phyloP scores from a whole-genome alignment of 495 filamentous ascomycete genomes.

The Penicillium crystallinum region DNA sequence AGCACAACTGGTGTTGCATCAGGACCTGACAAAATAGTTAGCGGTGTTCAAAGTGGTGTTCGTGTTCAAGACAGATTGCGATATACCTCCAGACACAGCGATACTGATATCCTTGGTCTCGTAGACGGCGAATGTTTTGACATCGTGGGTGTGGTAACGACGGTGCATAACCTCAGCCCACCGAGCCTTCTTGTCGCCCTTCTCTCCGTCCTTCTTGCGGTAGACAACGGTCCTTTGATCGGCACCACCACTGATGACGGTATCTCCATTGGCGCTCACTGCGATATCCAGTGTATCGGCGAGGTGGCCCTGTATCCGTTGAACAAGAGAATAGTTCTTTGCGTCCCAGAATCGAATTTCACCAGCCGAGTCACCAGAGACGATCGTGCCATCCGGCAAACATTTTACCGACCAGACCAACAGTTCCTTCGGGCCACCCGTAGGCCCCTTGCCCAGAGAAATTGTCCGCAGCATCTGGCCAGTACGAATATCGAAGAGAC shows the following conservation, averaged over 20 bases:
- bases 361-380: slow-evolving; percentile 91
- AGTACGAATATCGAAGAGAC: slow-evolving; percentile 80
- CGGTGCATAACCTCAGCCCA: slow-evolving; percentile 84
- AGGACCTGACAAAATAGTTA: slow-evolving; percentile 53
- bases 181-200: slow-evolving; percentile 51
- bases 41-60: slow-evolving; percentile 8
- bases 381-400: slow-evolving; percentile 78
- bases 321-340: slow-evolving; percentile 78
- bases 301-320: slow-evolving; percentile 77
- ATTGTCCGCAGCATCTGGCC: slow-evolving; percentile 70
- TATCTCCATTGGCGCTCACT: slow-evolving; percentile 70
- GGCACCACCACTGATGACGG: slow-evolving; percentile 86
- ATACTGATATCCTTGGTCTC: slow-evolving; percentile 80
- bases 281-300: slow-evolving; percentile 88
- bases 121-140: slow-evolving; percentile 89
- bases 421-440: slow-evolving; percentile 72
- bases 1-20: slow-evolving; percentile 77
- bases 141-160: slow-evolving; percentile 84
- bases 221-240: slow-evolving; percentile 83
- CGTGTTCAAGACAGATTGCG: not conserved
- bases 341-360: slow-evolving; percentile 92
- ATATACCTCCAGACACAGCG: slow-evolving; percentile 83
- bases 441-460: slow-evolving; percentile 71
- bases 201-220: slow-evolving; percentile 50
- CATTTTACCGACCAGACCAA: slow-evolving; percentile 92